Conservation (phyloP, 2,329 filamentous ascomycete species). For the Colletotrichum graminicola region DNA sequence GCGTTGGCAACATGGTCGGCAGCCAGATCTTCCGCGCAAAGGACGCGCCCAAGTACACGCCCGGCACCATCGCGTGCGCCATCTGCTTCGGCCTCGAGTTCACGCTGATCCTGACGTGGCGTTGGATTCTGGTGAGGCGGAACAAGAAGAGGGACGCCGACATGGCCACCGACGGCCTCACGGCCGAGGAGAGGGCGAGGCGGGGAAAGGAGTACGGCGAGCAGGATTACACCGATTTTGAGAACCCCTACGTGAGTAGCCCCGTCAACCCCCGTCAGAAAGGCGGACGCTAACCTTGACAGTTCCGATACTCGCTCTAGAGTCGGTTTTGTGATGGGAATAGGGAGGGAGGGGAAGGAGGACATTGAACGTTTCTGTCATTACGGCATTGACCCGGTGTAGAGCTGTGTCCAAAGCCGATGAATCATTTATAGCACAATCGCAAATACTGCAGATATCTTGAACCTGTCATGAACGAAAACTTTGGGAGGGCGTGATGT, state of each 20-base stretch:
- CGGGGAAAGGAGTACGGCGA: constrained; percentile 52
- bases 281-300: background rate
- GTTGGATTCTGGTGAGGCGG: constrained; percentile 54
- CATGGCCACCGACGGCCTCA: constrained; percentile 49
- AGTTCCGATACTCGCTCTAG: constrained; percentile 25
- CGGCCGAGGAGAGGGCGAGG: constrained; percentile 50
- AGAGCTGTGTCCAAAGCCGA: background rate
- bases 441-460: background rate
- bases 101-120: constrained; percentile 54
- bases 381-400: no score
- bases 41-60: constrained; percentile 59
- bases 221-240: constrained; percentile 53
- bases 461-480: background rate
- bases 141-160: constrained; percentile 52
- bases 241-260: constrained; percentile 52
- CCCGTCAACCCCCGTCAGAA: fast-evolving
- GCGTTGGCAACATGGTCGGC: constrained; percentile 61
- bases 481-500: no score
- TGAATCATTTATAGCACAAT: background rate
- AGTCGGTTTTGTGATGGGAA: no score
- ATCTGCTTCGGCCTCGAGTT: constrained; percentile 55
- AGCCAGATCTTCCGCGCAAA: constrained; percentile 59
- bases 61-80: constrained; percentile 55
- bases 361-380: background rate
- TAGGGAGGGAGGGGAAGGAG: no score